These are phyloP conservation scores for Cercophora samala DNA, from an alignment of 495 filamentous ascomycete genomes.

Conservation along the genomic window DNA sequence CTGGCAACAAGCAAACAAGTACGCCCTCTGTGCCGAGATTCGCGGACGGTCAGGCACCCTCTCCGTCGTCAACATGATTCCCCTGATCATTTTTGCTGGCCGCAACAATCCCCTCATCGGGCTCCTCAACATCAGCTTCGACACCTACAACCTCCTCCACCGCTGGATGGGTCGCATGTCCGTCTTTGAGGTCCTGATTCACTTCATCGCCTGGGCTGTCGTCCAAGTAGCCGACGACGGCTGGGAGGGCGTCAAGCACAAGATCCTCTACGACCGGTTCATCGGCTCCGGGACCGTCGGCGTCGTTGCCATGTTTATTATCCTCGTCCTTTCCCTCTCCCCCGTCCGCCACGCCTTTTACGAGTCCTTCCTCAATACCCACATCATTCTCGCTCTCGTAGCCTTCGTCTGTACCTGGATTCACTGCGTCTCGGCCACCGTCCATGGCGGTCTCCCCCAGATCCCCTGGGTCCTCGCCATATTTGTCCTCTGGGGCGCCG, in stretches of 20 bases:
- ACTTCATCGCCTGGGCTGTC: slow-evolving; percentile 70
- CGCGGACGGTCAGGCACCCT: slow-evolving; percentile 83
- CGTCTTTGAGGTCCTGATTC: slow-evolving; percentile 69
- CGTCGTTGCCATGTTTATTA: slow-evolving; percentile 54
- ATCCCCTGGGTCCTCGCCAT: slow-evolving; percentile 64
- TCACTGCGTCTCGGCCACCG: slow-evolving; percentile 53
- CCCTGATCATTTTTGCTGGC: slow-evolving; percentile 79
- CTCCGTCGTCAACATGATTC: slow-evolving; percentile 85
- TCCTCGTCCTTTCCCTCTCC: slow-evolving; percentile 64
- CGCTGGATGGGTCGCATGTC: slow-evolving; percentile 92
- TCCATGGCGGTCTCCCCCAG: slow-evolving; percentile 55
- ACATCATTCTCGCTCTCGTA: slow-evolving; percentile 66
- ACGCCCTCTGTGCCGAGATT: slow-evolving; percentile 54
- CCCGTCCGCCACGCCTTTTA: slow-evolving; percentile 91
- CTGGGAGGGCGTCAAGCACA: slow-evolving; percentile 55
- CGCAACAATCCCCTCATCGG: slow-evolving; percentile 91
- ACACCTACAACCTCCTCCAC: slow-evolving; percentile 93
- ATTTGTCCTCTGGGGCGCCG: slow-evolving; percentile 71
- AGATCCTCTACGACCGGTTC: slow-evolving; percentile 53
- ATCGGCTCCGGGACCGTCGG: slow-evolving; percentile 51
- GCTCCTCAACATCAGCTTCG: slow-evolving; percentile 82
- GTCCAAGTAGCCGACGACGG: slow-evolving; percentile 64
- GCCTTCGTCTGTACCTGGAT: slow-evolving; percentile 64
- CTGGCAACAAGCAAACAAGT: slow-evolving; percentile 50
- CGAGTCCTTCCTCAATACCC: slow-evolving; percentile 83